phyloP scores from a whole-genome alignment of 2,329 filamentous ascomycete species.

The Coniochaeta pulveracea region DNA sequence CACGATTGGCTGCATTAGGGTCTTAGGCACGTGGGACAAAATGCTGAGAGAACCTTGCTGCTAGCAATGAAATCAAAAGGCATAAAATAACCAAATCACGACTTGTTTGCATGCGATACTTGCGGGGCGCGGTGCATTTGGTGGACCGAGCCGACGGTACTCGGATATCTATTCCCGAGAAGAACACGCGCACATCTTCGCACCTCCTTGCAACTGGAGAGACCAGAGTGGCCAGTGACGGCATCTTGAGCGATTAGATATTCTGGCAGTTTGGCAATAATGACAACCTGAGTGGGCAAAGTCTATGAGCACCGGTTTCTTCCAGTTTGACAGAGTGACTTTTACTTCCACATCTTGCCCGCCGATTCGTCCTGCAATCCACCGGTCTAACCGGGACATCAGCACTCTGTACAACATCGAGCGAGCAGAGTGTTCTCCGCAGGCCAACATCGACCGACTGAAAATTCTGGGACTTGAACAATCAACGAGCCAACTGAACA shows the following conservation, averaged over 20 bases:
- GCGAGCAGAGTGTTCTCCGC: no score
- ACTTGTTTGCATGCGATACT: constrained; percentile 1
- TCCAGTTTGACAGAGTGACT: not conserved
- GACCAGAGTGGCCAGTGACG: not conserved
- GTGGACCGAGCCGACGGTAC: not conserved
- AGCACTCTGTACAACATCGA: no score
- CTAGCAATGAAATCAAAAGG: constrained; percentile 43
- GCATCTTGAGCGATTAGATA: not conserved
- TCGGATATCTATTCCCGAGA: no score
- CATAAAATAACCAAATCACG: constrained; percentile 14
- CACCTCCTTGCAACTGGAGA: no score
- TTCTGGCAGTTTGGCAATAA: constrained; percentile 2
- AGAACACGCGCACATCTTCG: no score
- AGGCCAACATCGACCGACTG: no score
- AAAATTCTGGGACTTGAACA: no score
- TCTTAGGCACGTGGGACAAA: constrained; percentile 36
- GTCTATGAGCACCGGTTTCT: not conserved
- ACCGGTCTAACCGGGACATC: no score
- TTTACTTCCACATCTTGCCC: no score
- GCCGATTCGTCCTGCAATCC: no score
- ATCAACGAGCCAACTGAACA: no score
- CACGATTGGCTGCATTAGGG: constrained; percentile 46
- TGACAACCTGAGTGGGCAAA: not conserved
- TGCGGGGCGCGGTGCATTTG: constrained; percentile 1
- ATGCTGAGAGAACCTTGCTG: constrained; percentile 29